These are phyloP conservation scores for Cantharellus anzutake DNA, from an alignment of 768 basidiomycete species.

Conservation along the genomic window DNA sequence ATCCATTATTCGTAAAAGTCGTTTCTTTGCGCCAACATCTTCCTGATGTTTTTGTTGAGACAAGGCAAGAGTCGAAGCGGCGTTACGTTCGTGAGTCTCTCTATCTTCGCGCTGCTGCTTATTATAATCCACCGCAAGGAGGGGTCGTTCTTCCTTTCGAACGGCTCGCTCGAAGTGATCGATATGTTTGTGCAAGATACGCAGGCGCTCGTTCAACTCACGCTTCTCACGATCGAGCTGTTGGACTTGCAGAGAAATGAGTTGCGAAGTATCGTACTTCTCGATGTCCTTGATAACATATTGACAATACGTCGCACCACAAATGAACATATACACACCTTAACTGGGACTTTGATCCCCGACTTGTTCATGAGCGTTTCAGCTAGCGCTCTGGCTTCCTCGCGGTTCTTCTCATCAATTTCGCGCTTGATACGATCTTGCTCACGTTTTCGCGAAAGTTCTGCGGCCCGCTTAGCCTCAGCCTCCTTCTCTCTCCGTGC, in stretches of 20 bases:
- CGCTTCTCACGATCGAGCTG: constrained; percentile 96
- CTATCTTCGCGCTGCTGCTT: constrained; percentile 65
- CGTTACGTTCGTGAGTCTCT: constrained; percentile 42
- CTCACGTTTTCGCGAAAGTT: constrained; percentile 45
- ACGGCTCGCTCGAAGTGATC: constrained; percentile 92
- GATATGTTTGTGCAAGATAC: constrained; percentile 70
- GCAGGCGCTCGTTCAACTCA: constrained; percentile 61
- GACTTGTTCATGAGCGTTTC: constrained; percentile 62
- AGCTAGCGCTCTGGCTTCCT: constrained; percentile 80
- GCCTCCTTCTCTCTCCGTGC: constrained; percentile 49
- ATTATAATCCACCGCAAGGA: constrained; percentile 74
- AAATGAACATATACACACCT: constrained; percentile 27
- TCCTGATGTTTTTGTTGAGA: constrained; percentile 39
- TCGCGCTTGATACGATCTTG: constrained; percentile 38
- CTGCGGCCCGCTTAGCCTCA: constrained; percentile 37
- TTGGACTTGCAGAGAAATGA: constrained; percentile 80
- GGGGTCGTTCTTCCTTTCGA: constrained; percentile 79
- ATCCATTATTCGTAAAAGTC: constrained; percentile 48
- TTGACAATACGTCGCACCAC: constrained; percentile 1
- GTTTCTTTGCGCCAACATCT: constrained; percentile 53
- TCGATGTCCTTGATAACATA: constrained; percentile 43
- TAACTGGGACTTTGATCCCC: constrained; percentile 48
- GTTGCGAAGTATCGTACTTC: constrained; percentile 62
- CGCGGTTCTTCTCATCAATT: constrained; percentile 55
- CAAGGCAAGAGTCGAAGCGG: constrained; percentile 35